phyloP scores from a whole-genome alignment of 345 rosid genomes.

The Theobroma cacao region DNA sequence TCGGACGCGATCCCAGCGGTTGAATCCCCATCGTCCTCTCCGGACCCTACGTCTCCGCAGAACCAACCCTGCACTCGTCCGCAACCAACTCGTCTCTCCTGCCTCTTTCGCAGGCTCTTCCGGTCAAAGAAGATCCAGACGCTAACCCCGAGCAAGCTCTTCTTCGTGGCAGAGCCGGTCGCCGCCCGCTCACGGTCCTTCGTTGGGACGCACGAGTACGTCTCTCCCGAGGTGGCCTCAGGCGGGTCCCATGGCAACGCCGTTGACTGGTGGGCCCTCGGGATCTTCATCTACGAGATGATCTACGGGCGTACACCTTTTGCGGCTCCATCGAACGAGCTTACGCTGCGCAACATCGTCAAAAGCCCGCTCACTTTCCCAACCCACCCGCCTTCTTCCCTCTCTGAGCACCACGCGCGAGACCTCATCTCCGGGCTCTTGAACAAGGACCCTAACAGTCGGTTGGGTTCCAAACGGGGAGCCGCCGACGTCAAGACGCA shows the following conservation, averaged over 20 bases:
- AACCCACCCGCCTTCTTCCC: slow-evolving; percentile 37
- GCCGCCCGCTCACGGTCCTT: slow-evolving; percentile 81
- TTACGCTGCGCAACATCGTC: slow-evolving; percentile 84
- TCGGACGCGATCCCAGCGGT: slow-evolving; percentile 82
- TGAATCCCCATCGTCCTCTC: slow-evolving; percentile 58
- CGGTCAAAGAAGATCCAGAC: slow-evolving; percentile 68
- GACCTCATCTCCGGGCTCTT: slow-evolving; percentile 65
- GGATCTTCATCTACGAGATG: slow-evolving; percentile 82
- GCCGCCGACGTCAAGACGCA: slow-evolving; percentile 85
- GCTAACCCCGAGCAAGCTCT: slow-evolving; percentile 41
- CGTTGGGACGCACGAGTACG: slow-evolving; percentile 96
- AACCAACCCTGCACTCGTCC: slow-evolving; percentile 23
- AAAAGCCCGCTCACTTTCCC: slow-evolving; percentile 67
- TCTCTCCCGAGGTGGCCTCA: slow-evolving; percentile 91
- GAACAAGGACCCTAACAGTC: slow-evolving; percentile 60
- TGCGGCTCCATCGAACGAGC: slow-evolving; percentile 67
- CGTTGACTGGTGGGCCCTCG: slow-evolving; percentile 97
- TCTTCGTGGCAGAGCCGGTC: slow-evolving; percentile 95
- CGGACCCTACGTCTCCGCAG: slow-evolving; percentile 31
- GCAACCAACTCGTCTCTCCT: slow-evolving; percentile 35
- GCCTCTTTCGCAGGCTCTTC: slow-evolving; percentile 49
- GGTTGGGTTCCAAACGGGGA: slow-evolving; percentile 84
- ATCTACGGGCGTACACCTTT: slow-evolving; percentile 85
- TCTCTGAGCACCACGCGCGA: slow-evolving; percentile 61
- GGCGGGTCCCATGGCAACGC: slow-evolving; percentile 91